phyloP scores from a whole-genome alignment of 1,284 basidiomycete species.

The Cryptococcus amylolentus region DNA sequence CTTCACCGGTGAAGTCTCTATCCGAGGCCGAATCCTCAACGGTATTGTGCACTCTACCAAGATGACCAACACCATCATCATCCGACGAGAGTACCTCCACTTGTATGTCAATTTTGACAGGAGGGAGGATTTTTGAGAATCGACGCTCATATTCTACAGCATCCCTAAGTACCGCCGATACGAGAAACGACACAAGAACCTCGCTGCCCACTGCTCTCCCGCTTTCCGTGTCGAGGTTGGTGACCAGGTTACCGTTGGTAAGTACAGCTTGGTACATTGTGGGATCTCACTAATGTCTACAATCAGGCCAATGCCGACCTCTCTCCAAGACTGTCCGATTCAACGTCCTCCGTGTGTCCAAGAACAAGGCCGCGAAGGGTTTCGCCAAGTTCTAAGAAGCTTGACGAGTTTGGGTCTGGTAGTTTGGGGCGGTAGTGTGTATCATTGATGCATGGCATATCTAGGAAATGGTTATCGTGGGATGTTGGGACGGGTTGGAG shows the following conservation, averaged over 20 bases:
- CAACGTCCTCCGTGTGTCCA: slow-evolving; percentile 87
- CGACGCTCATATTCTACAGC: slow-evolving; percentile 24
- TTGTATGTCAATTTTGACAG: slow-evolving; percentile 49
- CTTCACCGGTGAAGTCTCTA: slow-evolving; percentile 92
- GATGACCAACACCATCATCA: slow-evolving; percentile 98
- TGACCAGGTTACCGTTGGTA: slow-evolving; percentile 86
- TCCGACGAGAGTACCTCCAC: slow-evolving; percentile 98
- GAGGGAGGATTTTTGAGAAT: not conserved
- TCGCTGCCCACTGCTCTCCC: slow-evolving; percentile 94
- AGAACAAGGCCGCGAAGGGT: slow-evolving; percentile 84
- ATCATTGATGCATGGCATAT: slow-evolving; percentile 22
- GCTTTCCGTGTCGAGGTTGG: slow-evolving; percentile 95
- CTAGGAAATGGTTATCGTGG: not conserved
- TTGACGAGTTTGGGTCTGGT: slow-evolving; percentile 2
- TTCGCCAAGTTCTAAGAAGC: slow-evolving; percentile 83
- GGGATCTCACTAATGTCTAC: not conserved
- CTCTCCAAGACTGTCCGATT: slow-evolving; percentile 99
- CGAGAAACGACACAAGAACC: slow-evolving; percentile 97
- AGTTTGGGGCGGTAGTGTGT: slow-evolving; percentile 5
- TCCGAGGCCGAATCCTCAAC: slow-evolving; percentile 97
- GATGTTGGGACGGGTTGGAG: too few species aligned
- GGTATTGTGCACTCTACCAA: slow-evolving; percentile 94
- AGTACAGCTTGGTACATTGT: slow-evolving; percentile 1
- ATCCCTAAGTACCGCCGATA: slow-evolving; percentile 99
- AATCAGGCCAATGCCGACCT: slow-evolving; percentile 85